phyloP scores from a whole-genome alignment of 192 early-diverging fungal genomes.

The Haplosporangium gracile region DNA sequence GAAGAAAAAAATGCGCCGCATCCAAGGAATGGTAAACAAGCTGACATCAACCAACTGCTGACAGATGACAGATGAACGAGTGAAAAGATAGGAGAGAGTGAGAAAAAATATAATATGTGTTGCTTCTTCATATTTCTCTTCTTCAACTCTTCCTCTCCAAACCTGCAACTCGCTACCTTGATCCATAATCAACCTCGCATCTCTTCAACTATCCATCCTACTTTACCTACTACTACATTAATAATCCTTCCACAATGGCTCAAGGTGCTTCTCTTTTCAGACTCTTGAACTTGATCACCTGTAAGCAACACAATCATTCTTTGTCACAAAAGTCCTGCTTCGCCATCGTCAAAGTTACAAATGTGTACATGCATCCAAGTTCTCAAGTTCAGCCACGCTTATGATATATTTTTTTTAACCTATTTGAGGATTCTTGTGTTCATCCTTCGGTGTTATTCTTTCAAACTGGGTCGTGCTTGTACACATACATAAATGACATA shows the following conservation, averaged over 20 bases:
- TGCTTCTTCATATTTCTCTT: neutral
- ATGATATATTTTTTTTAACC: no score
- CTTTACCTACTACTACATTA: neutral
- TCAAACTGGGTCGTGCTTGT: no score
- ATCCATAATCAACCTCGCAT: neutral
- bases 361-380: no score
- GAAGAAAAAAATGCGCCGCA: neutral
- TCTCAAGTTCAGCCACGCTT: no score
- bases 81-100: neutral
- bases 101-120: neutral
- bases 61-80: neutral
- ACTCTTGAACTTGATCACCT: slow-evolving; percentile 34
- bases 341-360: neutral
- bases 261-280: slow-evolving; percentile 53
- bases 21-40: neutral
- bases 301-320: slow-evolving; percentile 3
- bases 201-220: neutral
- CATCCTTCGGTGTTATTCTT: no score
- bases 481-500: neutral
- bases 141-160: slow-evolving; percentile 3
- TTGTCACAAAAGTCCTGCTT: neutral
- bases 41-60: neutral
- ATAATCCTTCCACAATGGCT: slow-evolving; percentile 29
- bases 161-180: neutral
- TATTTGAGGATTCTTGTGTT: no score